These are phyloP conservation scores for Punctularia strigosozonata DNA, from an alignment of 768 basidiomycete species.

Conservation along the genomic window DNA sequence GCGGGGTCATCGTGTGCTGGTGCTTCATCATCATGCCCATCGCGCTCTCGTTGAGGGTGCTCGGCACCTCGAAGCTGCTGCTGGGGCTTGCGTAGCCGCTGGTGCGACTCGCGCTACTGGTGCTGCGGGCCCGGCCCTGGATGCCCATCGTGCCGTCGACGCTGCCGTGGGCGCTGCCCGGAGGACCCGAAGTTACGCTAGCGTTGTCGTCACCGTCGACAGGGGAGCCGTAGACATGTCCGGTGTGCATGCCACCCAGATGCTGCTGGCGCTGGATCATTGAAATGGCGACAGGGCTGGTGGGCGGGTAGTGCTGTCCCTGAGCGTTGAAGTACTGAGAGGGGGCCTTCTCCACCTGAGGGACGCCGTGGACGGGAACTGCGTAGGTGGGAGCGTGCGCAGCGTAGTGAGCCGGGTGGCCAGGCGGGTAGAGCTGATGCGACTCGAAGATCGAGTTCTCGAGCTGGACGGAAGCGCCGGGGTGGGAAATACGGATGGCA, in stretches of 20 bases:
- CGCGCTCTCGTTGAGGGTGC: slow-evolving; percentile 15
- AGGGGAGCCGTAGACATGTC: slow-evolving; percentile 17
- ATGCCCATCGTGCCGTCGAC: slow-evolving; percentile 6
- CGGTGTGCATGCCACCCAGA: slow-evolving; percentile 11
- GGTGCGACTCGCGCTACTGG: slow-evolving; percentile 15
- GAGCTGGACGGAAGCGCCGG: slow-evolving; percentile 7
- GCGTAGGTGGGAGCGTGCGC: neutral
- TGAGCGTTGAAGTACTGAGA: slow-evolving; percentile 7
- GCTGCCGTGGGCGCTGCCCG: slow-evolving; percentile 17
- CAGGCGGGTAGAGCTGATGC: slow-evolving; percentile 5
- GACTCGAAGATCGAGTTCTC: slow-evolving; percentile 7
- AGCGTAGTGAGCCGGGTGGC: neutral
- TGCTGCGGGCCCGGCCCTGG: slow-evolving; percentile 16
- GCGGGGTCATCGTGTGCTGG: slow-evolving; percentile 20
- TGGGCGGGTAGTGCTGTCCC: slow-evolving; percentile 13
- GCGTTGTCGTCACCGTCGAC: slow-evolving; percentile 27
- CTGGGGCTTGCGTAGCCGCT: slow-evolving; percentile 13
- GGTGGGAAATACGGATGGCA: slow-evolving; percentile 6
- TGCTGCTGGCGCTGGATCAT: slow-evolving; percentile 20
- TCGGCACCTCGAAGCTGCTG: slow-evolving; percentile 24
- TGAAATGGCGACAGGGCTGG: slow-evolving; percentile 13
- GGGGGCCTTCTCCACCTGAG: neutral
- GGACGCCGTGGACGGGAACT: neutral
- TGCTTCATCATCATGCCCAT: slow-evolving; percentile 20
- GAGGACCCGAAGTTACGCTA: slow-evolving; percentile 24